Base-by-base conservation (phyloP, 495 filamentous ascomycete species). In the Penicillium verhagenii region DNA sequence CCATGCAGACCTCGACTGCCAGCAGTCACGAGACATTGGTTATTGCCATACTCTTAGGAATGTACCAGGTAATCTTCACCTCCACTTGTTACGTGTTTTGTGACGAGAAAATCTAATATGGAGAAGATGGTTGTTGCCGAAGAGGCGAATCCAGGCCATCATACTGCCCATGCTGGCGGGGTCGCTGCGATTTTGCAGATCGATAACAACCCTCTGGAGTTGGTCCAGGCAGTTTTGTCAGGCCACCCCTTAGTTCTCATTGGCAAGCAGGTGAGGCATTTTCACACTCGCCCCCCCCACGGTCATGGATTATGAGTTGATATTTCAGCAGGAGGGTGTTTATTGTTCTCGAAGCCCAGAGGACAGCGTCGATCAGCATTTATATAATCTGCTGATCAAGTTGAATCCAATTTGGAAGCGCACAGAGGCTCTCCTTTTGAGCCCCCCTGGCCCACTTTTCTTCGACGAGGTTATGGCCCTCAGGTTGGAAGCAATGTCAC, bases 101-200 rank as follows among this genome's bases (percentile, higher is more conserved):
- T 2, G 13, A 35, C 1, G n/a, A 14, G 31, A 25, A 10, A n/a
- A 11, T 25, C 62, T 58, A 25, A 62, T 23, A 7, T 14, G 25
- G 9, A 19, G 33, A 40, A 66, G 66, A 69, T 66, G 33, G 58
- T 69, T 21, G 45, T 53, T 28, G 53, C 60, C 33, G 54, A 57
- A 9, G 55, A 58, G 10, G 20, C 29, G 2, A 20, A 58, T 20
- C 58, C 59, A 9, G 63, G 60, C 6, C 39, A 66, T 21, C 63
- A 64, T 44, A 57, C 58, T 4, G 58, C 57, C 3, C 66, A 69
- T 53, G 66, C 66, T 2, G 56, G 54, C 1, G 66, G 66, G 0
- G 46, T 66, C 10, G 66, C 63, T 31, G 66, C 63, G 31, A 48
- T 66, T 6, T 25, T 69, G 33, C 43, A 51, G 19, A 64, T 64